phyloP scores from a whole-genome alignment of 2,329 filamentous ascomycete genomes.

The Torrubiella hemipterigena region DNA sequence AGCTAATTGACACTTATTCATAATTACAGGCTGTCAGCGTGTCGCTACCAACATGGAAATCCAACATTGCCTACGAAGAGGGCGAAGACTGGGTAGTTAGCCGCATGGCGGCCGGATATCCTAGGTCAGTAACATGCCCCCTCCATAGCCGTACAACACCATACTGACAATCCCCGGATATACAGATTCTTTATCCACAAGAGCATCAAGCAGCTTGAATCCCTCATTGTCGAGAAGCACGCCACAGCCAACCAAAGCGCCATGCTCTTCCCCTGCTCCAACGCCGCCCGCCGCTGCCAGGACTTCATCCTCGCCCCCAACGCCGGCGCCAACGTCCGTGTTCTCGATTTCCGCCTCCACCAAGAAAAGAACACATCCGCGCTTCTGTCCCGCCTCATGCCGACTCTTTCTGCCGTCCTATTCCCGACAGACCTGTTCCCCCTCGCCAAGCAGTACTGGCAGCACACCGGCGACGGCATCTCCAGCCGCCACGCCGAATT shows the following conservation, averaged over 20 bases:
- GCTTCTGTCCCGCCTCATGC: constrained; percentile 40
- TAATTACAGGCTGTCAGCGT: constrained; percentile 74
- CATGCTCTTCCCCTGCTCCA: constrained; percentile 70
- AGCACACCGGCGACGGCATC: constrained; percentile 85
- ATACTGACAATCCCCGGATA: constrained; percentile 6
- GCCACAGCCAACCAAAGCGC: constrained; percentile 53
- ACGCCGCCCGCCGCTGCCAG: constrained; percentile 59
- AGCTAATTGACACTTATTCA: too few species aligned
- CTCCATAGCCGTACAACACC: background rate
- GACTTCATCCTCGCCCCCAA: constrained; percentile 57
- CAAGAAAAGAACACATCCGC: constrained; percentile 36
- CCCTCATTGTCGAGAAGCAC: constrained; percentile 52
- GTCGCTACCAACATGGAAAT: constrained; percentile 83
- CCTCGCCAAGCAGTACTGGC: constrained; percentile 90
- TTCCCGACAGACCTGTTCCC: constrained; percentile 55
- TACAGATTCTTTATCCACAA: constrained; percentile 86
- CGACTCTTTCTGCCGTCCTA: constrained; percentile 58
- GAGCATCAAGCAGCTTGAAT: constrained; percentile 62
- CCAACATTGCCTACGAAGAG: constrained; percentile 91
- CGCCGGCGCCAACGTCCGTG: constrained; percentile 33
- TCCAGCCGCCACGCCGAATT: constrained; percentile 89
- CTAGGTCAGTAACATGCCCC: constrained; percentile 46
- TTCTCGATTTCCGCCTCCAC: constrained; percentile 54
- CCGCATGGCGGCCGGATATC: constrained; percentile 84
- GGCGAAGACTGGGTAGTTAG: constrained; percentile 76